Conservation (phyloP, 306 rosid genomes). For the Alnus rubra region DNA sequence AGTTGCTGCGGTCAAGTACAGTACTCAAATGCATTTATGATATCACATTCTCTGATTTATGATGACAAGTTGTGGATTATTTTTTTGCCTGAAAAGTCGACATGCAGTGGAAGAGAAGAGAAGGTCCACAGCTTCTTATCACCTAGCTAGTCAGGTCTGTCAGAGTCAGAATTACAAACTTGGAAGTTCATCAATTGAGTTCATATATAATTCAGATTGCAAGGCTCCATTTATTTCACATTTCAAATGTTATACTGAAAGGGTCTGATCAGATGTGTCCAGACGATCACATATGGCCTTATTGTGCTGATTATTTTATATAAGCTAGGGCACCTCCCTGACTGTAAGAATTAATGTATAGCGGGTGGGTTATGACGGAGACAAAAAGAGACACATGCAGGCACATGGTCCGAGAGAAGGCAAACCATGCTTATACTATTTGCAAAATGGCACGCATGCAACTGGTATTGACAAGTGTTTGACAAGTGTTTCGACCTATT, state of each 20-base stretch:
- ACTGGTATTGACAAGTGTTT: neutral
- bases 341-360: neutral
- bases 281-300: neutral
- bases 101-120: neutral
- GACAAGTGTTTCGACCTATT: neutral
- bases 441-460: neutral
- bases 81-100: neutral
- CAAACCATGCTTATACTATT: neutral
- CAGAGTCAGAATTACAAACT: neutral
- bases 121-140: neutral
- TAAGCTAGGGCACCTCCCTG: neutral
- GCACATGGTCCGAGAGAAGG: constrained; percentile 3
- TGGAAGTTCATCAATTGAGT: neutral
- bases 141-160: neutral
- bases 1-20: neutral
- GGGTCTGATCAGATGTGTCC: neutral
- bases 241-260: neutral
- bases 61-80: neutral
- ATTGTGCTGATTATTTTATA: neutral
- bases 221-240: neutral
- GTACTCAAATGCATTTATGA: neutral
- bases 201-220: neutral
- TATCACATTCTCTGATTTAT: neutral
- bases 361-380: neutral
- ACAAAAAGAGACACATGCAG: neutral